Evolutionary conservation across 1,139 yeast species (phyloP), one percentile per base, ranked within the genome.

Genomic region (Chernovozyma aurita): DNA sequence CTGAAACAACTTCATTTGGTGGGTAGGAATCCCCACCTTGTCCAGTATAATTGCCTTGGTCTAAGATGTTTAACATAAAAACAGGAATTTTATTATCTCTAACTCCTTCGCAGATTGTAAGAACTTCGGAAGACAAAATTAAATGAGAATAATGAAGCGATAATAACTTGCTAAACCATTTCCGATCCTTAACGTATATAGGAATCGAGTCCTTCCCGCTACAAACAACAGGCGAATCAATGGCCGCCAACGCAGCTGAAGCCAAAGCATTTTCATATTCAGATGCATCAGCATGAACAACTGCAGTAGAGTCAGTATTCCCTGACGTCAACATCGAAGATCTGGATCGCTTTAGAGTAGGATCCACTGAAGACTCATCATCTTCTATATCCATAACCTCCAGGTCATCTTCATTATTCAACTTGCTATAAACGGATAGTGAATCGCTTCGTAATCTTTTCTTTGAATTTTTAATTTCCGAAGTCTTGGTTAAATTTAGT

Each of bases 21-120:
- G 31, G 16, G 24, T 56, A 57, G 6, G 44, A 40, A 12, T 50
- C 42, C 24, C 42, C 43, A 30, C 47, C 50, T 34, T 56, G 42
- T 1, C 52, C 55, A 1, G 59, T 56, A 36, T 58, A 55, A 39
- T 61, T 60, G 3, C 57, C 55, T 18, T 57, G 63, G 42, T 65
- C 72, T 38, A 65, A 49, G 14, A 65, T 60, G 42, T 65, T 65
- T 37, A 65, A 52, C 65, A 65, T 61, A 32, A 64, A 63, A 18
- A 59, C 42, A 1, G 71, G 72, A 20, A 65, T 63, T 38, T 61
- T 64, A n/a, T 59, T 57, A 42, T 65, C 72, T 37, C 70, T 47
- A 0, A 65, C 65, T 1, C 70, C 71, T 39, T 63, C 69, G 34
- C 68, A 58, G 1, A 65, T 57, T 11, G 58, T 45, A 28, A 65